Evolutionary conservation across 129 eudicot species (phyloP).

Genomic region (Oenanthe sinensis): DNA sequence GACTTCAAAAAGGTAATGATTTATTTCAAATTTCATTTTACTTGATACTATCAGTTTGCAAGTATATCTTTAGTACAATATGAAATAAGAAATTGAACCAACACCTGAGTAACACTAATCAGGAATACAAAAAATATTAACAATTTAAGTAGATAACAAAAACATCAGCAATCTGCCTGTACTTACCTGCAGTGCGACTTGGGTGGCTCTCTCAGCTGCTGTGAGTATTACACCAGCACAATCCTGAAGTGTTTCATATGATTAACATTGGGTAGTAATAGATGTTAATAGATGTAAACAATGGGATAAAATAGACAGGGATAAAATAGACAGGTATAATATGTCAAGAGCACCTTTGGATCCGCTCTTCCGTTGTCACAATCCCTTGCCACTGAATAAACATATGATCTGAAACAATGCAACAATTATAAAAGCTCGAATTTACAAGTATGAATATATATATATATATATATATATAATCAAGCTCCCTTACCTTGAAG

Average conservation of each 20-base stretch:
- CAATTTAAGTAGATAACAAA: background rate
- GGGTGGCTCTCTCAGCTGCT: slow-evolving; percentile 97
- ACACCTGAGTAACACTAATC: background rate
- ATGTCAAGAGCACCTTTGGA: slow-evolving; percentile 46
- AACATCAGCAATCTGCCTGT: background rate
- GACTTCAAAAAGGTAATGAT: background rate
- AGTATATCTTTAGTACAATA: background rate
- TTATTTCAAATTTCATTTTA: background rate
- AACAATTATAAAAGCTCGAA: background rate
- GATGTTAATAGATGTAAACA: slow-evolving; percentile 1
- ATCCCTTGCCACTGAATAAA: slow-evolving; percentile 91
- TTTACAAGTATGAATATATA: background rate
- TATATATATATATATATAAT: background rate
- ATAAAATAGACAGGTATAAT: background rate
- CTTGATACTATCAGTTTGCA: background rate
- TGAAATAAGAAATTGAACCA: background rate
- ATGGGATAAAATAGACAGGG: background rate
- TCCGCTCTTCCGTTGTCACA: slow-evolving; percentile 74
- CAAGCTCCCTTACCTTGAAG: slow-evolving; percentile 55
- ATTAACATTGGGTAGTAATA: background rate
- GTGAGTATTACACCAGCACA: slow-evolving; percentile 88
- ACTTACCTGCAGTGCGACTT: slow-evolving; percentile 88
- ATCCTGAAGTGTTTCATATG: slow-evolving; percentile 35
- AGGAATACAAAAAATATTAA: background rate
- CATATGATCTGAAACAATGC: slow-evolving; percentile 52